Evolutionary conservation across 352 stramenopile genomes (phyloP), one percentile per base, ranked within the genome.

Genomic region (Thalassiosira hispida): DNA sequence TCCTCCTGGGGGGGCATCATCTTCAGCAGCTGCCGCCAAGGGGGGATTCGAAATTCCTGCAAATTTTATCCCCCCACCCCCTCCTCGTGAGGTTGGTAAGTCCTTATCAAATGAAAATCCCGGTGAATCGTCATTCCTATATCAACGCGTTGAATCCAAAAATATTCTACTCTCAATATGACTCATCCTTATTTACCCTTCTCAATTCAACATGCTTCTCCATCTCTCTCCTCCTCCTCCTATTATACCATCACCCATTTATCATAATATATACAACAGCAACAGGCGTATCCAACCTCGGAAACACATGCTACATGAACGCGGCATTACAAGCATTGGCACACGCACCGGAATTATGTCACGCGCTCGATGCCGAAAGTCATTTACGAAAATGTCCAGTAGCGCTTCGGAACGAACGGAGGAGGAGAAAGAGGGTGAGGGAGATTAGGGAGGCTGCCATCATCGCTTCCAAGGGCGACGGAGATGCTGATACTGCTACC

Each of bases 291-390:
- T 64, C 79, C 11, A 96, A 96, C 63, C 74, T 96, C 16, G 93
- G 93, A 20, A 96, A 96, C 73, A 96, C 93, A n/a, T 96, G 91
- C 75, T 96, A 95, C 77, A 95, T 95, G 87, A 96, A 95, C 78
- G 81, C 88, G 16, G 89, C 94, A 27, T 70, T 96, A 8, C 92
- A 96, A 77, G 86, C 82, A 4, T 67, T 94, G 51, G 88, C 88
- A 1, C 90, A 94, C 73, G 84, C 87, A 8, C 90, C 90, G 14
- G 88, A 93, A 68, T 68, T 93, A 11, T 93, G 88, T 47, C 77
- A 91, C 67, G 88, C 88, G 9, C 80, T 93, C 46, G 86, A 93
- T 62, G 84, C 78, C 31, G 79, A 92, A 51, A 66, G 74, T 20
- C 88, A 93, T 73, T 46, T 77, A 16, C 35, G 66, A 23, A 62